Conservation (phyloP, 2,329 filamentous ascomycete genomes). For the Whalleya microplaca region DNA sequence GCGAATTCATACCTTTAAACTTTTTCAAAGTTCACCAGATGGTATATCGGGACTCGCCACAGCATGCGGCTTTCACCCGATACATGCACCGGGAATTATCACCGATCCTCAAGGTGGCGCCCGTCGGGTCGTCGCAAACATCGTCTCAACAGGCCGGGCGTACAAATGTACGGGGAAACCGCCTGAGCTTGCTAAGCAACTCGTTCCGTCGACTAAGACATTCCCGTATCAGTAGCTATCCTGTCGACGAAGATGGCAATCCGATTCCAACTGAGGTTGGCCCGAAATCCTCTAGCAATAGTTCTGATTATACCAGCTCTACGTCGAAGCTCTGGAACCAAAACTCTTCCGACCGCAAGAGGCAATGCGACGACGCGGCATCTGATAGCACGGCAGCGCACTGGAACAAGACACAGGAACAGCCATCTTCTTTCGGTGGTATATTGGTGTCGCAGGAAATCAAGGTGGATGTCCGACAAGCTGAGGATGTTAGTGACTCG, state of each 20-base stretch:
- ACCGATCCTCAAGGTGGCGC: slow-evolving; percentile 46
- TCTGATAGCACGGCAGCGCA: slow-evolving; percentile 12
- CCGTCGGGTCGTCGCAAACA: slow-evolving; percentile 22
- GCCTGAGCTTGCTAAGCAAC: slow-evolving; percentile 6
- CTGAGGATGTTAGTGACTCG: slow-evolving; percentile 31
- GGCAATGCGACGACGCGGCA: slow-evolving; percentile 14
- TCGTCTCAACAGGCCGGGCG: slow-evolving; percentile 14
- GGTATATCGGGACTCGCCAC: slow-evolving; percentile 56
- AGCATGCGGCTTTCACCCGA: slow-evolving; percentile 63
- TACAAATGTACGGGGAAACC: slow-evolving; percentile 7
- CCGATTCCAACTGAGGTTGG: slow-evolving; percentile 32
- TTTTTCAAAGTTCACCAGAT: slow-evolving; percentile 72
- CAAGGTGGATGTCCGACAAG: slow-evolving; percentile 51
- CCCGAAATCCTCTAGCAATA: slow-evolving; percentile 28
- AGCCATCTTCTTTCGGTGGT: slow-evolving; percentile 48
- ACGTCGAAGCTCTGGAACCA: slow-evolving; percentile 40
- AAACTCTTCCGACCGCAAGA: slow-evolving; percentile 2
- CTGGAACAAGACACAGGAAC: slow-evolving; percentile 13
- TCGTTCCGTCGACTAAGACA: slow-evolving; percentile 7
- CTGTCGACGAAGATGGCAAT: slow-evolving; percentile 37
- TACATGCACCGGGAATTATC: slow-evolving; percentile 65
- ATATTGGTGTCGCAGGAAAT: slow-evolving; percentile 68
- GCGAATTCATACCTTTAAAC: slow-evolving; percentile 63
- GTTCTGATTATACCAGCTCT: slow-evolving; percentile 37
- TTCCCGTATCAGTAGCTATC: slow-evolving; percentile 15